phyloP scores from a whole-genome alignment of 495 filamentous ascomycete species.

The Aspergillus nanangensis region DNA sequence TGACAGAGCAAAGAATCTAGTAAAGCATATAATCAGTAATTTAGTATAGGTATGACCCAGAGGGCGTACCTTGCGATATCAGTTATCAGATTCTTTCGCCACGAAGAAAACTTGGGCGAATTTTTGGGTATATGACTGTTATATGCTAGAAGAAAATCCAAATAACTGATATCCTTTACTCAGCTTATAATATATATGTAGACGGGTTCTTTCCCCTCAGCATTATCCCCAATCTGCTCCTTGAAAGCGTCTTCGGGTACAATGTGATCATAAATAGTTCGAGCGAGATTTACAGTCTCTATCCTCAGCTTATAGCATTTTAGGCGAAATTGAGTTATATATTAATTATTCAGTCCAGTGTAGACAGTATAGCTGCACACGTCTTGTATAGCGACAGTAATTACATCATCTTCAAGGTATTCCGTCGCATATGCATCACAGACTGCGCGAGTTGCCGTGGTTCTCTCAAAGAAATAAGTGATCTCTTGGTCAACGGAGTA shows the following conservation, averaged over 20 bases:
- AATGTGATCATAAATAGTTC: slow-evolving; percentile 27
- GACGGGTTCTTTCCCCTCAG: slow-evolving; percentile 28
- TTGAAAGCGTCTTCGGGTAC: slow-evolving; percentile 25
- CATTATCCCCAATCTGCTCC: slow-evolving; percentile 28
- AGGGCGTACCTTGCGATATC: slow-evolving; percentile 24
- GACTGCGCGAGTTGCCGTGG: slow-evolving; percentile 29
- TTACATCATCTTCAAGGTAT: slow-evolving; percentile 25
- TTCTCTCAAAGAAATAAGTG: slow-evolving; percentile 30
- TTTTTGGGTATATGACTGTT: slow-evolving; percentile 20
- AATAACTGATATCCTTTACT: slow-evolving; percentile 28
- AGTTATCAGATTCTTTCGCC: slow-evolving; percentile 25
- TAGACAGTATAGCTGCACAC: slow-evolving; percentile 41
- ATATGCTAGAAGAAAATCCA: slow-evolving; percentile 31
- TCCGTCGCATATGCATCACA: slow-evolving; percentile 30
- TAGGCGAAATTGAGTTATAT: slow-evolving; percentile 39
- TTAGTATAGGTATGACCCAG: not conserved
- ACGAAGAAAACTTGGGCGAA: slow-evolving; percentile 22
- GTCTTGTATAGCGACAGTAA: slow-evolving; percentile 34
- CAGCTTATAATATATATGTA: slow-evolving; percentile 34
- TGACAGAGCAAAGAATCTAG: slow-evolving; percentile 30
- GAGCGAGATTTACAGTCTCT: slow-evolving; percentile 23
- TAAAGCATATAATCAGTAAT: slow-evolving; percentile 5
- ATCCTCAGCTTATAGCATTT: slow-evolving; percentile 24
- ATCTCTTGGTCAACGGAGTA: slow-evolving; percentile 36
- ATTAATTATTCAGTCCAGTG: slow-evolving; percentile 30